phyloP scores from a whole-genome alignment of 106 monocot species.

The Gastrodia elata region DNA sequence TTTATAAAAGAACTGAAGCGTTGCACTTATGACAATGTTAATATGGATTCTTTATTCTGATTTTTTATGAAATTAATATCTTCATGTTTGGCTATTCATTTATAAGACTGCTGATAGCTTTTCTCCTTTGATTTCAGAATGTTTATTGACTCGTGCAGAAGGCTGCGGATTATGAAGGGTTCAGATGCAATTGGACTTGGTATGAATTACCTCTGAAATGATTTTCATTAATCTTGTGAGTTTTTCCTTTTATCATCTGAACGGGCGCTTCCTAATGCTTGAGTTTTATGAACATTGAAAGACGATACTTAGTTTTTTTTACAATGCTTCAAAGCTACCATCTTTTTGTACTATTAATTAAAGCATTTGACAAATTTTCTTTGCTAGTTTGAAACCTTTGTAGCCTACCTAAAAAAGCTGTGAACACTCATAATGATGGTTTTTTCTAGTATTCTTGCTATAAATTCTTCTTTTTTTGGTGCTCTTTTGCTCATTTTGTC shows the following conservation, averaged over 20 bases:
- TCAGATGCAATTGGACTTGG: constrained; percentile 57
- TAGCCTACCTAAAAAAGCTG: too few relatives aligned
- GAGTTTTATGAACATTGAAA: too few relatives aligned
- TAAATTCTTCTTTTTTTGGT: too few relatives aligned
- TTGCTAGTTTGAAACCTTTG: too few relatives aligned
- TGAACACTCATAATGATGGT: too few relatives aligned
- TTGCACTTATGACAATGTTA: neutral
- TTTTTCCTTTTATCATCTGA: neutral
- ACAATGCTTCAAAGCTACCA: too few relatives aligned
- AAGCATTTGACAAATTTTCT: too few relatives aligned
- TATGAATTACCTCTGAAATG: constrained; percentile 6
- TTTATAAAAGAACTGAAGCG: neutral
- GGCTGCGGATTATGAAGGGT: constrained; percentile 26
- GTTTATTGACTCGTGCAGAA: constrained; percentile 35
- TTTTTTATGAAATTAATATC: neutral
- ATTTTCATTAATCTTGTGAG: neutral
- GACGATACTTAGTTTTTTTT: too few relatives aligned
- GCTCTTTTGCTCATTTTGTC: neutral
- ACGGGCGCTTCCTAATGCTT: neutral
- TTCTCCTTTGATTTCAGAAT: constrained; percentile 26
- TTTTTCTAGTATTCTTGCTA: too few relatives aligned
- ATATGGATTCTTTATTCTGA: neutral
- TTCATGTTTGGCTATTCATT: neutral
- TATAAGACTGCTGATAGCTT: neutral
- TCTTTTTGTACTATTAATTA: too few relatives aligned